These are phyloP conservation scores for Canavalia gladiata DNA, from an alignment of 306 rosid genomes.

Conservation along the genomic window DNA sequence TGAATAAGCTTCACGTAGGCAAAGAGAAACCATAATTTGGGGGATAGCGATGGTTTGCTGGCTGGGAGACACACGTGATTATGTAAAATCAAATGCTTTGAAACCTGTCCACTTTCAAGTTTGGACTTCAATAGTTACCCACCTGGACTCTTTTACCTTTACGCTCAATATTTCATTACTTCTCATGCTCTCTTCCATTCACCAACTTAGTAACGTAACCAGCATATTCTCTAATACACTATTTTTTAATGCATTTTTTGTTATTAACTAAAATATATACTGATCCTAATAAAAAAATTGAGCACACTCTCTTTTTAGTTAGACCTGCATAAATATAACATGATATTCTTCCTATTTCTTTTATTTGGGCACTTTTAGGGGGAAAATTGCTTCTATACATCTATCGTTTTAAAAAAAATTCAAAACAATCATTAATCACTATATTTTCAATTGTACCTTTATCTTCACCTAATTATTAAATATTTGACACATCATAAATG, in stretches of 20 bases:
- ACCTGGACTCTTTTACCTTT: conserved; percentile 43
- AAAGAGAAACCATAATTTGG: conserved; percentile 47
- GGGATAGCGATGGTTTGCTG: conserved; percentile 63
- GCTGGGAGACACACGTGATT: conserved; percentile 72
- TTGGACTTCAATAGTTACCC: conserved; percentile 54
- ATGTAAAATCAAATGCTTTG: conserved; percentile 53
- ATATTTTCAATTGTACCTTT: too few relatives aligned
- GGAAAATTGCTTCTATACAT: too few relatives aligned
- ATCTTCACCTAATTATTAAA: too few relatives aligned
- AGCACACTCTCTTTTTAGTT: not conserved
- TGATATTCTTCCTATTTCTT: too few relatives aligned
- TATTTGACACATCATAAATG: too few relatives aligned
- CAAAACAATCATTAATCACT: too few relatives aligned
- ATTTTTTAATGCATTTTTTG: too few relatives aligned
- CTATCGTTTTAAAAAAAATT: too few relatives aligned
- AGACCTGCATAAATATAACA: not conserved
- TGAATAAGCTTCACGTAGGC: conserved; percentile 50
- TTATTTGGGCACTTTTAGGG: too few relatives aligned
- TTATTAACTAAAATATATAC: too few relatives aligned
- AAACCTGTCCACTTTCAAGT: conserved; percentile 51
- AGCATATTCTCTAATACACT: too few relatives aligned
- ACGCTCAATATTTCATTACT: conserved; percentile 45
- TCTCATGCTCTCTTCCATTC: not conserved
- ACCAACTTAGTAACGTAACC: not conserved
- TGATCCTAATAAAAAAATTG: not conserved